Conservation (phyloP, 2,329 filamentous ascomycete genomes). For the Fusarium dlaminii region DNA sequence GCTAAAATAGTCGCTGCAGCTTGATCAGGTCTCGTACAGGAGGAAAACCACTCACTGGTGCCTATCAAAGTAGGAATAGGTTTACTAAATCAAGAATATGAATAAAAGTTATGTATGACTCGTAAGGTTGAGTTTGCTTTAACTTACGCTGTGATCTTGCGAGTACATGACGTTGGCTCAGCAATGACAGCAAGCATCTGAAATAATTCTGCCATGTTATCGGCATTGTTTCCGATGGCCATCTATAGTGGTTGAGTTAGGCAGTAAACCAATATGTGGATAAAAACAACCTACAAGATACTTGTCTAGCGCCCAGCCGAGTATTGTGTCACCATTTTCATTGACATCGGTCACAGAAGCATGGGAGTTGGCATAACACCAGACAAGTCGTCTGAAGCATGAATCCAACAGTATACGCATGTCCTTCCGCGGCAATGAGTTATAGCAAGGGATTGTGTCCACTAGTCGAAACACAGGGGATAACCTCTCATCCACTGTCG, state of each 20-base stretch:
- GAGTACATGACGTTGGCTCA: rapidly evolving
- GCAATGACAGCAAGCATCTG: neutral
- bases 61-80: neutral
- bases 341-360: rapidly evolving
- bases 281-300: neutral
- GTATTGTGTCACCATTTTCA: rapidly evolving
- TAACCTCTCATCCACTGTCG: rapidly evolving
- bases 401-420: neutral
- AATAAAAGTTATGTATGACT: rapidly evolving
- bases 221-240: no score
- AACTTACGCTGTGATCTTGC: neutral
- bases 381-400: neutral
- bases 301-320: neutral
- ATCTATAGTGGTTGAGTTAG: no score
- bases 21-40: no score
- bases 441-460: rapidly evolving
- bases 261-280: no score
- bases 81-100: neutral
- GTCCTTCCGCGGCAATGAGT: neutral
- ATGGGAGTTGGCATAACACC: rapidly evolving
- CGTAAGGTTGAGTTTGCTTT: rapidly evolving
- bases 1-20: neutral
- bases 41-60: rapidly evolving
- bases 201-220: neutral
- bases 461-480: rapidly evolving